These are phyloP conservation scores for Fraxinus paxiana DNA, from an alignment of 305 asterid species.

Conservation along the genomic window DNA sequence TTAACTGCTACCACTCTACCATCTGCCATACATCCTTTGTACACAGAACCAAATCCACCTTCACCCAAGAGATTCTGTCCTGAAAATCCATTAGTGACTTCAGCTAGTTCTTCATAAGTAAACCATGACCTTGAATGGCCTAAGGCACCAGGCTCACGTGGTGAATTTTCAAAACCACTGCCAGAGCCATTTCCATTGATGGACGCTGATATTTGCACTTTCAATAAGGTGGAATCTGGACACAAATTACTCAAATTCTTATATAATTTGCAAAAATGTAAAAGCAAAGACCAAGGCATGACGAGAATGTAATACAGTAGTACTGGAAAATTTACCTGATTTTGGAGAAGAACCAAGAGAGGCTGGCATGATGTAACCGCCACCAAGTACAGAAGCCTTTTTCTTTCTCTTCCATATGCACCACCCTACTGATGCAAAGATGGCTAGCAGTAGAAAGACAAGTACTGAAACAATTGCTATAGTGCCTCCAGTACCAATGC, in stretches of 20 bases:
- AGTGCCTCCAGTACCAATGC: constrained; percentile 40
- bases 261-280: neutral
- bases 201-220: constrained; percentile 42
- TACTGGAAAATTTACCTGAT: constrained; percentile 42
- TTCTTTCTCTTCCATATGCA: constrained; percentile 58
- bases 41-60: constrained; percentile 90
- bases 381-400: constrained; percentile 39
- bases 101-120: constrained; percentile 58
- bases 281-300: neutral
- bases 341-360: constrained; percentile 42
- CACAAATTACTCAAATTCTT: constrained; percentile 22
- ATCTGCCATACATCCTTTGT: constrained; percentile 66
- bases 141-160: constrained; percentile 53
- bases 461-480: constrained; percentile 38
- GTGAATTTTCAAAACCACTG: constrained; percentile 35
- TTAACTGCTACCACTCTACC: constrained; percentile 88
- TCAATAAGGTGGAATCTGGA: constrained; percentile 55
- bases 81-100: constrained; percentile 68
- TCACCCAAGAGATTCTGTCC: constrained; percentile 63
- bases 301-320: neutral
- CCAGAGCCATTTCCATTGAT: constrained; percentile 41
- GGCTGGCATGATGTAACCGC: constrained; percentile 54
- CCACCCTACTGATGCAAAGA: constrained; percentile 41
- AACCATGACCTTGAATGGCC: constrained; percentile 70
- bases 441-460: constrained; percentile 37